Evolutionary conservation across 2,329 filamentous ascomycete species (phyloP).

Genomic region (Tolypocladium inflatum): DNA sequence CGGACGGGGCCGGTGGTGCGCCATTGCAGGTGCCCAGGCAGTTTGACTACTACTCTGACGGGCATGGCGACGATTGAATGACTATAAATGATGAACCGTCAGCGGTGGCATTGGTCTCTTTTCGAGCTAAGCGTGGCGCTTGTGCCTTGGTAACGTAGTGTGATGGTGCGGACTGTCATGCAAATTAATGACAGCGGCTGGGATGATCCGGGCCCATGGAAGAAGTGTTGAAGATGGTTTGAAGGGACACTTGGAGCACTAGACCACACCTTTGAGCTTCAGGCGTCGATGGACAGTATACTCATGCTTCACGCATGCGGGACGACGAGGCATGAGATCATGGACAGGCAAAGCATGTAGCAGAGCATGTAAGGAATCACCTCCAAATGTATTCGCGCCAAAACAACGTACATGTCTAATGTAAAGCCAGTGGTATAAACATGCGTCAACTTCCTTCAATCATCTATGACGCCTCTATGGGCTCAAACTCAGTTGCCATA

Average conservation of each 20-base stretch:
- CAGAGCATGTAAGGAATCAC: not conserved
- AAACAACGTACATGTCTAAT: conserved; percentile 6
- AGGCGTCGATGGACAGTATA: not conserved
- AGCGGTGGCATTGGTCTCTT: not conserved
- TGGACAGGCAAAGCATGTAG: not conserved
- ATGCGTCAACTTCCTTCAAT: conserved; percentile 5
- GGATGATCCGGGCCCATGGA: too few species aligned
- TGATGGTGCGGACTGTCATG: not conserved
- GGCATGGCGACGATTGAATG: not conserved
- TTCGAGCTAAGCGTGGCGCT: not conserved
- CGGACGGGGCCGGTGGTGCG: conserved; percentile 8
- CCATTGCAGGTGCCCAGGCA: conserved; percentile 8
- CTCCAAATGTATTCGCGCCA: conserved; percentile 3
- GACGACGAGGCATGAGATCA: too few species aligned
- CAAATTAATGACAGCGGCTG: too few species aligned
- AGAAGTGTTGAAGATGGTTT: not conserved
- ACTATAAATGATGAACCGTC: not conserved
- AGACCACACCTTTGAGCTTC: not conserved
- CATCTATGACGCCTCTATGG: conserved; percentile 2
- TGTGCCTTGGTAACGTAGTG: not conserved
- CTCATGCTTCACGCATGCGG: not conserved
- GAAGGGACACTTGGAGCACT: not conserved
- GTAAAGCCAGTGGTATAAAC: conserved; percentile 8
- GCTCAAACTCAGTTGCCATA: conserved; percentile 1
- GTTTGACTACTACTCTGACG: conserved; percentile 15